These are phyloP conservation scores for Solanum hybrid DNA, from an alignment of 305 asterid species.

Conservation along the genomic window DNA sequence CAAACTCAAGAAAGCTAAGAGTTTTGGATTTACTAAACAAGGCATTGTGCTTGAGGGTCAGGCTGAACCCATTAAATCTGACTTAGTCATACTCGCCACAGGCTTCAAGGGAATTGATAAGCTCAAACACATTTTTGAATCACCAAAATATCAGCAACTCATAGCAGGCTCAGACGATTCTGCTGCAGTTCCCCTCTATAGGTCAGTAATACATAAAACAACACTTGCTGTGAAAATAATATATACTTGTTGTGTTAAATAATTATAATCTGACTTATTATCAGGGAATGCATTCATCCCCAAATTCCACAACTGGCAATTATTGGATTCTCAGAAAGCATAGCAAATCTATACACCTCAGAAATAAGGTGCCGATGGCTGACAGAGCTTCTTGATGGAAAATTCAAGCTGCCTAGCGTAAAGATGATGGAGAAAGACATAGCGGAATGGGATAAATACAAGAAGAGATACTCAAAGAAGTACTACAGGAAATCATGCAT, in stretches of 20 bases:
- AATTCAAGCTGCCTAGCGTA: background rate
- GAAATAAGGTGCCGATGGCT: slow-evolving; percentile 12
- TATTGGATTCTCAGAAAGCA: slow-evolving; percentile 7
- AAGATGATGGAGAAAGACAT: slow-evolving; percentile 7
- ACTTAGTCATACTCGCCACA: slow-evolving; percentile 33
- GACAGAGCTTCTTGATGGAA: slow-evolving; percentile 1
- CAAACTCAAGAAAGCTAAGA: slow-evolving; percentile 21
- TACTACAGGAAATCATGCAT: slow-evolving; percentile 11
- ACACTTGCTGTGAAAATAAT: background rate
- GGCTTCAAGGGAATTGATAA: slow-evolving; percentile 37
- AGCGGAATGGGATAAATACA: slow-evolving; percentile 8
- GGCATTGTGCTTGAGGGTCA: slow-evolving; percentile 26
- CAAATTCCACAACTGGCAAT: slow-evolving; percentile 7
- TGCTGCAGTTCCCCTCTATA: slow-evolving; percentile 22
- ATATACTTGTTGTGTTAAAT: no score
- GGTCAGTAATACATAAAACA: slow-evolving; percentile 4
- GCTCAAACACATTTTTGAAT: slow-evolving; percentile 25
- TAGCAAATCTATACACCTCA: background rate
- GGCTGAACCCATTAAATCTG: slow-evolving; percentile 17
- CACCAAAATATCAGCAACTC: slow-evolving; percentile 17
- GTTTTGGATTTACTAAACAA: slow-evolving; percentile 26
- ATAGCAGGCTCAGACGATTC: slow-evolving; percentile 14
- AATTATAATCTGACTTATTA: background rate
- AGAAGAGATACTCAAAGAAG: background rate
- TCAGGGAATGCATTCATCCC: slow-evolving; percentile 8